phyloP scores from a whole-genome alignment of 805 yeast species.

The Kluyveromyces wickerhamii region DNA sequence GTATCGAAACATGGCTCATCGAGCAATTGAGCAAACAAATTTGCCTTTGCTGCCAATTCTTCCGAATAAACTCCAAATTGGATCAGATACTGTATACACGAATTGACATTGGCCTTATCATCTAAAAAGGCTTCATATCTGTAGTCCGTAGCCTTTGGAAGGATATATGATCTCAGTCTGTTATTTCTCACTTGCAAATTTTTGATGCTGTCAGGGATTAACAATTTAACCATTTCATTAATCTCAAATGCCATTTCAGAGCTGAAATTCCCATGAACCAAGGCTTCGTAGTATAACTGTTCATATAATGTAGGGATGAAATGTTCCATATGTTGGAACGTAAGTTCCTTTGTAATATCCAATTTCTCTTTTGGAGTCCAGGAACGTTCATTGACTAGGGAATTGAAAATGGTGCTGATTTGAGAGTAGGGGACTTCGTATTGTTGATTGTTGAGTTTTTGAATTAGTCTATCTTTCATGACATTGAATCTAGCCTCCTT shows the following conservation, averaged over 20 bases:
- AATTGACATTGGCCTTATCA: constrained; percentile 69
- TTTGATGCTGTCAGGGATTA: constrained; percentile 37
- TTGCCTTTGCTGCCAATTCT: constrained; percentile 42
- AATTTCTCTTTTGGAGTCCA: constrained; percentile 60
- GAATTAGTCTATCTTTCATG: constrained; percentile 53
- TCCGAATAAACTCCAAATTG: constrained; percentile 55
- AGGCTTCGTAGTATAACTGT: constrained; percentile 61
- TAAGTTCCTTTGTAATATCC: constrained; percentile 37
- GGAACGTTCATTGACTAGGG: constrained; percentile 62
- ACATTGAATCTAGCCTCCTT: constrained; percentile 55
- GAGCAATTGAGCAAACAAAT: constrained; percentile 61
- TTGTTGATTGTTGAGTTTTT: constrained; percentile 60
- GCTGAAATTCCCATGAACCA: constrained; percentile 67
- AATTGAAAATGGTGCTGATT: constrained; percentile 53
- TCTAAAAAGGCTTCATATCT: constrained; percentile 44
- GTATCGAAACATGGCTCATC: constrained; percentile 87
- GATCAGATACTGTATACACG: constrained; percentile 71
- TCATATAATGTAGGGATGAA: constrained; percentile 47
- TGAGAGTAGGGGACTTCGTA: constrained; percentile 74
- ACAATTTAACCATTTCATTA: constrained; percentile 36
- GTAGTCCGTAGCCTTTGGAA: constrained; percentile 34
- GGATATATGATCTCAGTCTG: constrained; percentile 34
- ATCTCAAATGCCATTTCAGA: constrained; percentile 46
- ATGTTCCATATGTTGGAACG: constrained; percentile 41
- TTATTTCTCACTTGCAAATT: constrained; percentile 20